phyloP scores from a whole-genome alignment of 2,329 filamentous ascomycete species.

The Hirsutella thompsonii region DNA sequence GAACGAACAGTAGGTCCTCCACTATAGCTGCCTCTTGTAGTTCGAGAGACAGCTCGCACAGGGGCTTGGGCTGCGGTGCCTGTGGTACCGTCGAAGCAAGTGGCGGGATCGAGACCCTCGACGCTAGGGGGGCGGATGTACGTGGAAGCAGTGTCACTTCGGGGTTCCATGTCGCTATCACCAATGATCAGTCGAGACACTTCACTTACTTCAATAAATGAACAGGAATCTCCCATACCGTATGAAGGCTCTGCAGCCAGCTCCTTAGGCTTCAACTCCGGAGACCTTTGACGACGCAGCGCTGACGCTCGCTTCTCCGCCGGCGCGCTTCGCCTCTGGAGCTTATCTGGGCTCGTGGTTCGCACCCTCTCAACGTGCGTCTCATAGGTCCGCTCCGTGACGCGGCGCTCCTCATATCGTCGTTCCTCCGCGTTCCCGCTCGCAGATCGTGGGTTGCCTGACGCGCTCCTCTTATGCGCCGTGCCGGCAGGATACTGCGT shows the following conservation, averaged over 20 bases:
- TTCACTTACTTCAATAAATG: neutral
- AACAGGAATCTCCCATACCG: constrained; percentile 22
- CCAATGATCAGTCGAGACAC: neutral
- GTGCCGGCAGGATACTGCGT: constrained; percentile 21
- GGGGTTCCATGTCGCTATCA: constrained; percentile 57
- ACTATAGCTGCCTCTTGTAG: constrained; percentile 77
- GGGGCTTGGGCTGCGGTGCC: constrained; percentile 55
- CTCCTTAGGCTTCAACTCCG: constrained; percentile 32
- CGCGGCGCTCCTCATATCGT: constrained; percentile 37
- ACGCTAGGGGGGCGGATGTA: constrained; percentile 61
- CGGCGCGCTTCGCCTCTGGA: constrained; percentile 28
- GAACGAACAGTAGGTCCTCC: constrained; percentile 84
- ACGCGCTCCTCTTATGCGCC: constrained; percentile 44
- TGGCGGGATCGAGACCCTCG: constrained; percentile 49
- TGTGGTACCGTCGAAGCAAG: constrained; percentile 63
- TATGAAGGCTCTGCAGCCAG: constrained; percentile 32
- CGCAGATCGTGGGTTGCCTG: constrained; percentile 39
- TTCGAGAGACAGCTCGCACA: constrained; percentile 62
- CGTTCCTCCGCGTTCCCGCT: constrained; percentile 30
- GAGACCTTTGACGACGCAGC: constrained; percentile 24
- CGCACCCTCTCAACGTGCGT: constrained; percentile 52
- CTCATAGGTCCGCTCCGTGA: constrained; percentile 41
- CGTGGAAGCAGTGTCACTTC: constrained; percentile 60
- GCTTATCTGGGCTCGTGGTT: constrained; percentile 44
- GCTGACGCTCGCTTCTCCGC: constrained; percentile 26